Evolutionary conservation across 192 early-diverging fungal species (phyloP).

Genomic region (Rhizoclosmatium sp.): DNA sequence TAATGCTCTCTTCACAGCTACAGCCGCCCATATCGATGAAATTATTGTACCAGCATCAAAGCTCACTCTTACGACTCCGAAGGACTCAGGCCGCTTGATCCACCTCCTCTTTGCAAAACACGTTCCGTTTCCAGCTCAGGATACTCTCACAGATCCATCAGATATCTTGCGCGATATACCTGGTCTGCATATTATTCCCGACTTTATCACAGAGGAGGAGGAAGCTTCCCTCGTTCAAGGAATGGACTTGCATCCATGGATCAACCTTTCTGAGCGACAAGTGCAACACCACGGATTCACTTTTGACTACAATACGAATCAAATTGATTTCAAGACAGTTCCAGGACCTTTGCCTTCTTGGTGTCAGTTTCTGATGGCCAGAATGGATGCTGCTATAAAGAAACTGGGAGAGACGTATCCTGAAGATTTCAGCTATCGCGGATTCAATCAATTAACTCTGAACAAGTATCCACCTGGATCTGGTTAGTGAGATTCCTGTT

Average conservation of each 20-base stretch:
- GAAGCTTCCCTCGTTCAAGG: slow-evolving; percentile 44
- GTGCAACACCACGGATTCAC: slow-evolving; percentile 40
- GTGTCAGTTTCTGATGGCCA: slow-evolving; percentile 30
- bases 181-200: slow-evolving; percentile 41
- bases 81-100: neutral
- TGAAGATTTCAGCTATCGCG: slow-evolving; percentile 11
- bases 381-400: slow-evolving; percentile 3
- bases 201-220: slow-evolving; percentile 54
- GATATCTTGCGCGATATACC: slow-evolving; percentile 26
- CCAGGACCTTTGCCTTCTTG: slow-evolving; percentile 21
- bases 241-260: slow-evolving; percentile 34
- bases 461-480: slow-evolving; percentile 59
- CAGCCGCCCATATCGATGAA: neutral
- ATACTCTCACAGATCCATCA: slow-evolving; percentile 26
- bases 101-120: slow-evolving; percentile 12
- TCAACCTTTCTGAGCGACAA: slow-evolving; percentile 35
- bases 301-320: slow-evolving; percentile 38
- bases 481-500: slow-evolving; percentile 1
- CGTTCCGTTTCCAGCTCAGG: slow-evolving; percentile 16
- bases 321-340: slow-evolving; percentile 17
- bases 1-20: slow-evolving; percentile 14
- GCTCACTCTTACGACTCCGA: neutral
- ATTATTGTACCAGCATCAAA: neutral
- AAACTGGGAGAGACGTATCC: neutral
- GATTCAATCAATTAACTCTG: slow-evolving; percentile 57